These are phyloP conservation scores for Phytophthora pluvialis DNA, from an alignment of 352 stramenopile genomes.

Conservation along the genomic window DNA sequence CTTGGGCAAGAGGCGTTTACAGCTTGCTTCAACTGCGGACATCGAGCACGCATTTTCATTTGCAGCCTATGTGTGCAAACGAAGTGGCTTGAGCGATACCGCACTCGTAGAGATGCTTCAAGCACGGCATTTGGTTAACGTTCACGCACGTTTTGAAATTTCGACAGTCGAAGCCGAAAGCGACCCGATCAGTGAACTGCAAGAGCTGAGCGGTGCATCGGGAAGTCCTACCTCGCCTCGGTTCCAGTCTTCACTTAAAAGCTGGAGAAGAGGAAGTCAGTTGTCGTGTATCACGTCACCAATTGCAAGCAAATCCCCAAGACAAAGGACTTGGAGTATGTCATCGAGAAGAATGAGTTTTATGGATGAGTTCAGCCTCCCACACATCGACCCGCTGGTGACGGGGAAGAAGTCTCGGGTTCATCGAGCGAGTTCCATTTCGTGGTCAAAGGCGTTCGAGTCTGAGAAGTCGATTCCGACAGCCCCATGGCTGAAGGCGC, in stretches of 20 bases:
- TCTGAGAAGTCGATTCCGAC: slow-evolving; percentile 45
- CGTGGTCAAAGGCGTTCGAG: slow-evolving; percentile 48
- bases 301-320: slow-evolving; percentile 17
- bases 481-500: slow-evolving; percentile 76
- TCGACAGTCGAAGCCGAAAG: slow-evolving; percentile 40
- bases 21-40: slow-evolving; percentile 65
- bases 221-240: slow-evolving; percentile 37
- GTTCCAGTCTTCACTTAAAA: slow-evolving; percentile 36
- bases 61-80: slow-evolving; percentile 84
- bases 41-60: slow-evolving; percentile 89
- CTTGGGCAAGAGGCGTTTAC: slow-evolving; percentile 27
- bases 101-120: slow-evolving; percentile 88
- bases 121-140: slow-evolving; percentile 78
- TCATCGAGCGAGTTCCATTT: slow-evolving; percentile 54
- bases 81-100: slow-evolving; percentile 81
- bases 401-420: slow-evolving; percentile 24
- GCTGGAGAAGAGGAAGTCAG: slow-evolving; percentile 18
- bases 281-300: slow-evolving; percentile 34
- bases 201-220: slow-evolving; percentile 4
- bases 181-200: slow-evolving; percentile 6
- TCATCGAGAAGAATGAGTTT: slow-evolving; percentile 74
- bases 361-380: slow-evolving; percentile 40
- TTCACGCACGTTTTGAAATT: slow-evolving; percentile 73
- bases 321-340: slow-evolving; percentile 34
- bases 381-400: slow-evolving; percentile 24